These are phyloP conservation scores for Penicillium griseofulvum DNA, from an alignment of 2,329 filamentous ascomycete species.

Conservation along the genomic window DNA sequence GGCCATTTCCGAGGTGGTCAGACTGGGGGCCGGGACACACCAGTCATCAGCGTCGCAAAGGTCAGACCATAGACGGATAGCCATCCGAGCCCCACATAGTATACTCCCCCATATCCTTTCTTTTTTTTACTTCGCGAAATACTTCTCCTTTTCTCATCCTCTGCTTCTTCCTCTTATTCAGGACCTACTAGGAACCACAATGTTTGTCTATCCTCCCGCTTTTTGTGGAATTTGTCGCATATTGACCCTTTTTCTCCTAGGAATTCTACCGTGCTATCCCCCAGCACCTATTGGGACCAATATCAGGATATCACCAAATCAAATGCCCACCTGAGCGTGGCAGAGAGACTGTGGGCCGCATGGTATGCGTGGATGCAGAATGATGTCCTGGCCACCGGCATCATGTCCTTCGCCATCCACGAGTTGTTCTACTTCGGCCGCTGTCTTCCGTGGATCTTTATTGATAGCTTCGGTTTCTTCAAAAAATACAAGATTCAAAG, in stretches of 20 bases:
- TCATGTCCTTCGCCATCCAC: conserved; percentile 94
- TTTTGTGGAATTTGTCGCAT: conserved; percentile 5
- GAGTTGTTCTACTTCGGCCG: conserved; percentile 91
- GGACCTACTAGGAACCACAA: conserved; percentile 8
- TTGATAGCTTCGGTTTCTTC: conserved; percentile 54
- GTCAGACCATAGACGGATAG: conserved; percentile 6
- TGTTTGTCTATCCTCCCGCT: conserved; percentile 3
- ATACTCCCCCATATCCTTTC: neutral
- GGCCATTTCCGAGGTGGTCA: too few relatives aligned
- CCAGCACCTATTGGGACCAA: conserved; percentile 60
- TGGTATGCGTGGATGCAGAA: conserved; percentile 98
- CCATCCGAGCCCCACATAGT: conserved; percentile 4
- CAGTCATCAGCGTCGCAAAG: neutral
- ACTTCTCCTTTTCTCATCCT: conserved; percentile 5
- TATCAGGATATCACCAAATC: conserved; percentile 62
- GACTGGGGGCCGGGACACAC: too few relatives aligned
- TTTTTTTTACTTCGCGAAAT: neutral
- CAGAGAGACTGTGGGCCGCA: conserved; percentile 85
- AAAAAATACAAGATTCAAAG: conserved; percentile 14
- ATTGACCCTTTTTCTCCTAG: conserved; percentile 3
- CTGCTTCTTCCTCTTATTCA: conserved; percentile 6
- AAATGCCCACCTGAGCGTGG: conserved; percentile 79
- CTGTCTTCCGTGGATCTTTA: conserved; percentile 82
- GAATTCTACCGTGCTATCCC: conserved; percentile 26
- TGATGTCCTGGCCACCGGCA: conserved; percentile 78